These are phyloP conservation scores for Lentinus polychrous DNA, from an alignment of 1,284 basidiomycete genomes.

Conservation along the genomic window DNA sequence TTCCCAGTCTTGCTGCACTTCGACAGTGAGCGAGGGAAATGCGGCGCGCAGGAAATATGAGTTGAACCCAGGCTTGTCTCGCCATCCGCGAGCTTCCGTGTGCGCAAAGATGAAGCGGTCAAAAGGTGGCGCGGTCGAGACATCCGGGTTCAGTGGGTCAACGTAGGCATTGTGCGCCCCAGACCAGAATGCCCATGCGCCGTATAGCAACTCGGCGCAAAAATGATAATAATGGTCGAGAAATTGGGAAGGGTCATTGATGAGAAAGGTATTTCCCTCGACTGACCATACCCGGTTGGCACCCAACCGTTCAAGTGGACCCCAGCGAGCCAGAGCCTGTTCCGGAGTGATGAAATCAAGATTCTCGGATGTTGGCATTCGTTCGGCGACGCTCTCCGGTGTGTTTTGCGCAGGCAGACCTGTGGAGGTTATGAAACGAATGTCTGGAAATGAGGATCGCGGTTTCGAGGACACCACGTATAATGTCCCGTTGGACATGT, in stretches of 20 bases:
- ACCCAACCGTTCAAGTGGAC: conserved; percentile 27
- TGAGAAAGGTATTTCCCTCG: conserved; percentile 63
- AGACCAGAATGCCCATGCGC: conserved; percentile 66
- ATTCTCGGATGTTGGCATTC: conserved; percentile 58
- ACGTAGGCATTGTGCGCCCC: conserved; percentile 35
- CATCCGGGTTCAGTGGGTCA: conserved; percentile 13
- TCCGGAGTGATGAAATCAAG: conserved; percentile 54
- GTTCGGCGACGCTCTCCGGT: conserved; percentile 54
- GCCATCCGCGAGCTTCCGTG: conserved; percentile 52
- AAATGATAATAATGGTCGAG: conserved; percentile 81
- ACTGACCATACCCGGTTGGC: conserved; percentile 55
- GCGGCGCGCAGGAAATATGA: conserved; percentile 67
- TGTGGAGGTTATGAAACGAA: conserved; percentile 63
- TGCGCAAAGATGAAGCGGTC: conserved; percentile 67
- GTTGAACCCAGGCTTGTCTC: conserved; percentile 69
- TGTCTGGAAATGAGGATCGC: conserved; percentile 47
- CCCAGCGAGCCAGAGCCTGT: conserved; percentile 62
- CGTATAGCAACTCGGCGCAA: conserved; percentile 70
- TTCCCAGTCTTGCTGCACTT: conserved; percentile 62
- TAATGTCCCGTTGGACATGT: conserved; percentile 73
- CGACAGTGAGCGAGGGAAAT: conserved; percentile 68
- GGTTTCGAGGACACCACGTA: conserved; percentile 49
- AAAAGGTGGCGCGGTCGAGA: conserved; percentile 37
- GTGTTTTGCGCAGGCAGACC: conserved; percentile 52
- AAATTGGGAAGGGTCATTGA: conserved; percentile 68